Base-by-base conservation (phyloP, 2,329 filamentous ascomycete species). In the Arthroderma sp. region DNA sequence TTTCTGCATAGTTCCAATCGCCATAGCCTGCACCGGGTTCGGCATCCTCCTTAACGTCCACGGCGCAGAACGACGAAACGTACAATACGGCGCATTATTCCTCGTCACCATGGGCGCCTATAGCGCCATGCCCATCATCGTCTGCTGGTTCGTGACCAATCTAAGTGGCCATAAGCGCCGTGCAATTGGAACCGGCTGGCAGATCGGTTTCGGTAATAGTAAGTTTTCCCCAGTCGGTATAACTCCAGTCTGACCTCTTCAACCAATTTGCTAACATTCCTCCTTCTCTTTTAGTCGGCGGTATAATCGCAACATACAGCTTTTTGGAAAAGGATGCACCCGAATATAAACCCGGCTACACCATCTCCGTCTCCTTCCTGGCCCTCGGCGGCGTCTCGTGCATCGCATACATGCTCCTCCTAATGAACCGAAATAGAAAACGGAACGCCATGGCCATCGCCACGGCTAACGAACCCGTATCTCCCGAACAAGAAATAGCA, bases 131-230 rank as follows among this genome's bases (percentile, higher is more conserved):
- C 87, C 89, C 0, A 80, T 94, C 29, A 77, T 87, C 37, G 75
- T 87, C 5, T 87, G 82, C 60, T 88, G 83, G 83, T 87, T 82
- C 62, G 82, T 81, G 54, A 86, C 86, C 77, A 88, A 87, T 54
- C 67, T 86, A 1, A 77, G 77, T 2, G 83, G 82, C 0, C 83
- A 87, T 58, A 80, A 80, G 46, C 73, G 82, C 3, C 72, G 83
- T 37, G 72, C 78, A 6, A 75, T 87, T 10, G 83, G 83, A 8
- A 77, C 77, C 6, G 83, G 81, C 1, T 87, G 81, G 80, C 83
- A 87, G 60, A 71, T 88, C 37, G 81, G 80, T 0, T 86, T 87
- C 52, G 83, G 83, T 7, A 88, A 87, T 55, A 64, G 60, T 63
- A 52, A 48, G 59, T 55, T 41, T n/a, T 29, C 6, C 5, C 27